phyloP scores from a whole-genome alignment of 2,329 filamentous ascomycete species.

The Nigrospora sphaerica region DNA sequence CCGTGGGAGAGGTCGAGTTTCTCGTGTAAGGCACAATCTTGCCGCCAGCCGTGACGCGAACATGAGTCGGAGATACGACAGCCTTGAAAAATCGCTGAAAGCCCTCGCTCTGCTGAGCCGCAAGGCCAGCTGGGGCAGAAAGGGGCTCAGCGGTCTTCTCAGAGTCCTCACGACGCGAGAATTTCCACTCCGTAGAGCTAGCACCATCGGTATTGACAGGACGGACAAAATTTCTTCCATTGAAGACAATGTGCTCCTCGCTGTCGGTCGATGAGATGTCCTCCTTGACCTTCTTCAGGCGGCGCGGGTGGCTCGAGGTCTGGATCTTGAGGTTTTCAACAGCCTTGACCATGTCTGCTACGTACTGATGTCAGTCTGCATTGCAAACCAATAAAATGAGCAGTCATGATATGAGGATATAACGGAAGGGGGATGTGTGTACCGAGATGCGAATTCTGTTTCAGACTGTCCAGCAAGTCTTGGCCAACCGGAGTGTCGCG shows the following conservation, averaged over 20 bases:
- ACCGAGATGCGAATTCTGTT: conserved; percentile 33
- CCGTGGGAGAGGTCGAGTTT: conserved; percentile 41
- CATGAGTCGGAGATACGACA: conserved; percentile 60
- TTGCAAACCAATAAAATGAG: neutral
- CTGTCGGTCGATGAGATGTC: conserved; percentile 26
- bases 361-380: neutral
- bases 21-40: conserved; percentile 60
- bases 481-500: conserved; percentile 11
- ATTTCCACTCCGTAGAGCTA: conserved; percentile 29
- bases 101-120: conserved; percentile 54
- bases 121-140: conserved; percentile 43
- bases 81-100: conserved; percentile 62
- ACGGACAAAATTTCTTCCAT: conserved; percentile 23
- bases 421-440: conserved; percentile 9
- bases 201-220: neutral
- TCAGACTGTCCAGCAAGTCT: conserved; percentile 10
- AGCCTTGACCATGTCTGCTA: conserved; percentile 21
- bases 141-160: conserved; percentile 40
- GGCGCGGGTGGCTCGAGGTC: conserved; percentile 10
- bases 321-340: neutral
- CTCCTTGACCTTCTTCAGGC: conserved; percentile 21
- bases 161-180: conserved; percentile 35
- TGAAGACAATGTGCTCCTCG: conserved; percentile 28
- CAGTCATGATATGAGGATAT: neutral
- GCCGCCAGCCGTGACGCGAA: conserved; percentile 60